These are phyloP conservation scores for Ophidiomyces ophidiicola DNA, from an alignment of 2,329 filamentous ascomycete genomes.

Conservation along the genomic window DNA sequence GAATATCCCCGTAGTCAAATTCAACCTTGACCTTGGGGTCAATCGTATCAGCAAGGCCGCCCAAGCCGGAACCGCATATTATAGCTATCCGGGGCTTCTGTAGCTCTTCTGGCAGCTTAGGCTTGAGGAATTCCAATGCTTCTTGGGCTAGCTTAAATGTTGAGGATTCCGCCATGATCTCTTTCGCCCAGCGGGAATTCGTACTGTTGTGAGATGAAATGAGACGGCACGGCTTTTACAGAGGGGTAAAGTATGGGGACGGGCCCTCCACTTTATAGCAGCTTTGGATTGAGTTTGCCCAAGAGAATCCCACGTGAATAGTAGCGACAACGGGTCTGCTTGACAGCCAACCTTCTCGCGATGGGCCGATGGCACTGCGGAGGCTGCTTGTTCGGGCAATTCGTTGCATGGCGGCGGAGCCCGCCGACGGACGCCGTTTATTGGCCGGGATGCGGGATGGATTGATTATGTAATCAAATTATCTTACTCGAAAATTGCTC, in stretches of 20 bases:
- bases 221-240: too few species aligned
- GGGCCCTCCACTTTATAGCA: too few species aligned
- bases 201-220: too few species aligned
- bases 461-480: slow-evolving; percentile 4
- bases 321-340: too few species aligned
- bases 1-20: slow-evolving; percentile 47
- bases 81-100: slow-evolving; percentile 48
- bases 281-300: too few species aligned
- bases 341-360: too few species aligned
- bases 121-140: slow-evolving; percentile 40
- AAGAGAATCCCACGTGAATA: too few species aligned
- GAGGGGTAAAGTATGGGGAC: too few species aligned
- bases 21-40: slow-evolving; percentile 36
- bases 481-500: not conserved
- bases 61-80: slow-evolving; percentile 53
- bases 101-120: slow-evolving; percentile 39
- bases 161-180: slow-evolving; percentile 11
- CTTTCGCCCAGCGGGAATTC: not conserved
- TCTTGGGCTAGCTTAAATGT: slow-evolving; percentile 28
- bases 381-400: too few species aligned
- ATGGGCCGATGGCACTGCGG: too few species aligned
- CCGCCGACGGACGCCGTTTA: not conserved
- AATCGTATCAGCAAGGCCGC: slow-evolving; percentile 42
- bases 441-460: slow-evolving; percentile 1
- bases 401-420: too few species aligned